Evolutionary conservation across 805 yeast genomes (phyloP).

Genomic region (Tetrapisispora fleetii): DNA sequence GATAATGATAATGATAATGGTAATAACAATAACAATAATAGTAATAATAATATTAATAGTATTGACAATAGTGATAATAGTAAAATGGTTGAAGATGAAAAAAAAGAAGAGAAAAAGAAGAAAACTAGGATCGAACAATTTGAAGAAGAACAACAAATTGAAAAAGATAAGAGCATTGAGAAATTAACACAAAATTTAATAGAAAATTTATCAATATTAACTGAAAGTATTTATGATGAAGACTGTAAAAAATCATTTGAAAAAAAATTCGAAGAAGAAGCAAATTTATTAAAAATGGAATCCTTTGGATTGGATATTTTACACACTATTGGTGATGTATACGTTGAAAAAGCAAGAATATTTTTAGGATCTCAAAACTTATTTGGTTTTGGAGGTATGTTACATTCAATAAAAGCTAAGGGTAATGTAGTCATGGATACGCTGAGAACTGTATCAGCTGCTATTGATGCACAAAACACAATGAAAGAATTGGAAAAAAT

Average conservation of each 20-base stretch:
- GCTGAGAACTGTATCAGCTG: conserved; percentile 58
- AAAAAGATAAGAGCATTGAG: conserved; percentile 55
- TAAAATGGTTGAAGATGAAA: conserved; percentile 4
- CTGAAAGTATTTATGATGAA: conserved; percentile 53
- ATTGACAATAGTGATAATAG: not conserved
- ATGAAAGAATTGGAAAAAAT: conserved; percentile 63
- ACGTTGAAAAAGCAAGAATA: conserved; percentile 53
- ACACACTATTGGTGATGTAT: conserved; percentile 64
- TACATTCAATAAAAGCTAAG: conserved; percentile 62
- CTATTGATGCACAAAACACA: conserved; percentile 69
- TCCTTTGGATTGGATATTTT: conserved; percentile 77
- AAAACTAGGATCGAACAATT: conserved; percentile 44
- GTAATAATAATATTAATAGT: not conserved
- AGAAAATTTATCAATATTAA: conserved; percentile 43
- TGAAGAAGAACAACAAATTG: conserved; percentile 67
- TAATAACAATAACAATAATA: not conserved
- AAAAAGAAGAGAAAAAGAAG: conserved; percentile 29
- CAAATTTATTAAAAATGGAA: conserved; percentile 71
- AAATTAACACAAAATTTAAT: conserved; percentile 50
- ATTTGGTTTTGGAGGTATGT: conserved; percentile 61
- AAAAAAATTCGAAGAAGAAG: conserved; percentile 65
- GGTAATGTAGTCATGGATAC: conserved; percentile 68
- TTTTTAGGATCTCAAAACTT: conserved; percentile 55
- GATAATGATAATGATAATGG: not conserved
- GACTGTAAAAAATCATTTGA: conserved; percentile 57